Evolutionary conservation across 1,284 basidiomycete genomes (phyloP), one percentile per base, ranked within the genome.

Genomic region (Psilocybe mexicana): DNA sequence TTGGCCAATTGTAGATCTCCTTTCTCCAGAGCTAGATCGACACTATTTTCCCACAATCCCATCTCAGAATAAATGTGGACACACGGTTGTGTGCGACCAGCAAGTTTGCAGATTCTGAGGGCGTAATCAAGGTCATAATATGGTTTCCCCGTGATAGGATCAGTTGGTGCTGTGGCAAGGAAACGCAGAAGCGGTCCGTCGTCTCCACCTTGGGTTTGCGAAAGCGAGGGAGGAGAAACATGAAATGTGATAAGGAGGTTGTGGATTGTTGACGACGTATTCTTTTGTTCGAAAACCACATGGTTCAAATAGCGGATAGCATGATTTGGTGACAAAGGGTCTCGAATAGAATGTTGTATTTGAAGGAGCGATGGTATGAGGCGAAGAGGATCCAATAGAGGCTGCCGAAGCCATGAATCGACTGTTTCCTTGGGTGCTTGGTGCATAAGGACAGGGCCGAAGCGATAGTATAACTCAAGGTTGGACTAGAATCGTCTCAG

Each of bases 61-160:
- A 99, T 96, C 77, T 97, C 95, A 7, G 94, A 92, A 74, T 98
- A 99, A 58, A 99, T 96, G 67, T 94, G 90, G 43, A 99, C 94
- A 70, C 96, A 98, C 1, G 96, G 87, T 66, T 96, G 93, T 30
- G 87, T 92, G 48, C 92, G 81, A 4, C 87, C 86, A 43, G 90
- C 81, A 62, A 87, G 84, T 68, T 93, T 94, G 77, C 96, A 99
- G 46, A 97, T 75, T 7, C 97, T 86, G 58, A 99, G 72, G 0
- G 96, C 97, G 70, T 98, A 99, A 76, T 99, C 96, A 40, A 99
- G 84, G 67, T 99, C 96, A 70, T 95, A 99, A 72, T 94, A 97
- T 0, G 96, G 96, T 68, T 87, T 88, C 2, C 86, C 87, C 0
- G 93, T 93, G 24, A 92, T 70, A 1, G 94, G 90, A 70, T 98